Evolutionary conservation across 148 eudicot genomes (phyloP), one percentile per base, ranked within the genome.

Genomic region (Rhododendron henanense): DNA sequence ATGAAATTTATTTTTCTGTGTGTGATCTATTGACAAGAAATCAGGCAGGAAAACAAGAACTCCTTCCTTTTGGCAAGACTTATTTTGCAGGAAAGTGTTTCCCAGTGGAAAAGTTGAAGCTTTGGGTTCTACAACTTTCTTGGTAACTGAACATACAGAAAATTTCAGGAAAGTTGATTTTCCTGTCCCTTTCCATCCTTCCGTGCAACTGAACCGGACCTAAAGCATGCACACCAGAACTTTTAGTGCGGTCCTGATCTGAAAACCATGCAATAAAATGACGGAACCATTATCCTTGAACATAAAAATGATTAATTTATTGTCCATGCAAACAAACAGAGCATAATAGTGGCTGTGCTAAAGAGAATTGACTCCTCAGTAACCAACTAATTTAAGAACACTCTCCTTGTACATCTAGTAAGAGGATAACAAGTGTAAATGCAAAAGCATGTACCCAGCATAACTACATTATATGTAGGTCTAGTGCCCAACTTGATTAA

Each of bases 341-440:
- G 44, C 2, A 31, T 25, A 79, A 25, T 2, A 79, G 37, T 80
- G 65, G 44, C 13, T 57, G 41, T 37, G 71, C 71, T 55, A 37
- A 81, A 57, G 83, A 81, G 83, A 21, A 81, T 19, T 57, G 31
- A 57, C 71, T 19, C 69, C 83, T 57, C 69, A 2, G 67, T 55
- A 33, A 57, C 39, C 10, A 1, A 57, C 31, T 35, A 35, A 25
- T 18, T 21, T 55, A 31, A 1, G 2, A 28, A 80, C 31, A 18
- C 83, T 59, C 35, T 50, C 50, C 44, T 61, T 4, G 14, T 61
- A 67, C 10, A 57, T 63, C 74, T 82, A 33, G 48, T 33, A 47
- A n/a, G 84, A n/a, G 11, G 10, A 82, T 4, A 59, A 82, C 13
- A 35, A 5, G 9, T 57, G 8, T 51, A 5, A 31, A n/a, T 35